phyloP scores from a whole-genome alignment of 139 green algal genomes.

The Medakamo hakoo region DNA sequence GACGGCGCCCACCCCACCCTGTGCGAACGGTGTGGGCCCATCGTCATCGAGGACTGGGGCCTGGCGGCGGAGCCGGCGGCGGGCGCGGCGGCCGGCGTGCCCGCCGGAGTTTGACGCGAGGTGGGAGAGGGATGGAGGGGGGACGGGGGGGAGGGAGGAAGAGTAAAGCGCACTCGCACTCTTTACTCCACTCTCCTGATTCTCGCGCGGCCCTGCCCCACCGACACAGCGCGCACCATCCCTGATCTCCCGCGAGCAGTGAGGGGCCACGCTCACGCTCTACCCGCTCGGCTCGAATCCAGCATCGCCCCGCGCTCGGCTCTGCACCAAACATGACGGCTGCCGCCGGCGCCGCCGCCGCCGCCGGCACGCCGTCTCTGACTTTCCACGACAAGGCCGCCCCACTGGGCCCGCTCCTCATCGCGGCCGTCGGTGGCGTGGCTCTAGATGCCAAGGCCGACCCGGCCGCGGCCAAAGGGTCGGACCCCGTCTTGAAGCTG shows the following conservation, averaged over 20 bases:
- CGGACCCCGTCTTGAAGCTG: constrained; percentile 26
- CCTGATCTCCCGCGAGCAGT: not conserved
- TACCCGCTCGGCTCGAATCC: too few species aligned
- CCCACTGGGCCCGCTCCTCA: constrained; percentile 28
- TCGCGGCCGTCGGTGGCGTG: constrained; percentile 22
- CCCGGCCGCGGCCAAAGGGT: constrained; percentile 41
- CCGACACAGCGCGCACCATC: not conserved
- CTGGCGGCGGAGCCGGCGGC: too few species aligned
- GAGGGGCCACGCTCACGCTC: not conserved
- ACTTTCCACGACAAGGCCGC: not conserved
- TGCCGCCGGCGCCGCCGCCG: too few species aligned
- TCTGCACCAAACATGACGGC: too few species aligned
- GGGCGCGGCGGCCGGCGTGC: too few species aligned
- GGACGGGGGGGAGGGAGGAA: not conserved
- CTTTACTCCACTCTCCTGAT: not conserved
- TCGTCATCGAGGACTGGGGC: constrained; percentile 49
- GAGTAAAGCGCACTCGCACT: not conserved
- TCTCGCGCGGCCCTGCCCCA: not conserved
- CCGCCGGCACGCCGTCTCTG: too few species aligned
- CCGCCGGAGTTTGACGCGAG: too few species aligned
- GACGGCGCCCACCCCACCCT: constrained; percentile 48
- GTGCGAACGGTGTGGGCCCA: constrained; percentile 76
- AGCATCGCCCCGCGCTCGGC: too few species aligned
- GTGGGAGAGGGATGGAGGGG: not conserved
- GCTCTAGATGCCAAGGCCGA: constrained; percentile 29